A percentile compares a stretch with the other conserved stretches of the same genome.
These are phyloP conservation scores for Trichosporon sp. DNA, from an alignment of 1,284 basidiomycete species.

Conservation along the genomic window DNA sequence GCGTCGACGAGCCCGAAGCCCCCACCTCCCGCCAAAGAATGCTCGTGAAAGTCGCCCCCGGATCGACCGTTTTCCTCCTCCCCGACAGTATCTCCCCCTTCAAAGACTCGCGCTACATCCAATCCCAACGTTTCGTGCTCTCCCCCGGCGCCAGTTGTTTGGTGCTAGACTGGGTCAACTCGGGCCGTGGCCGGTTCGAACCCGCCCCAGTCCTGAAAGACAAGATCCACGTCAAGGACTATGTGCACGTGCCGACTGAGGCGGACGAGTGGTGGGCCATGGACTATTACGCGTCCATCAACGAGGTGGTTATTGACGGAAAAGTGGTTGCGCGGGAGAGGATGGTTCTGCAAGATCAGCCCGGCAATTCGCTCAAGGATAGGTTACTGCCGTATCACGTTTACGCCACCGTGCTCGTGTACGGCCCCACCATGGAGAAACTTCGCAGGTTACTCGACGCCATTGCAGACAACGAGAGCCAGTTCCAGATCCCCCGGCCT, in stretches of 20 bases:
- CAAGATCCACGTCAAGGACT: not conserved
- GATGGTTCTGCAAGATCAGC: constrained; percentile 30
- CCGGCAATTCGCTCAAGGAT: not conserved
- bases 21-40: constrained; percentile 57
- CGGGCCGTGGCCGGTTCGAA: constrained; percentile 63
- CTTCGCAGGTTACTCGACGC: constrained; percentile 39
- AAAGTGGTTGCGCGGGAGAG: constrained; percentile 30
- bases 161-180: constrained; percentile 88
- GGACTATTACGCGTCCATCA: constrained; percentile 76
- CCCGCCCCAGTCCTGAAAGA: not conserved
- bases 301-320: constrained; percentile 72
- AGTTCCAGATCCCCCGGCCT: constrained; percentile 47
- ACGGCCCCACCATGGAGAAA: constrained; percentile 45
- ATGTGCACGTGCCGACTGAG: constrained; percentile 10
- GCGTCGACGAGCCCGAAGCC: constrained; percentile 15
- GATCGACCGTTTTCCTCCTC: constrained; percentile 72
- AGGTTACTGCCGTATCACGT: constrained; percentile 53
- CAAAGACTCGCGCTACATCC: constrained; percentile 74
- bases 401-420: constrained; percentile 53
- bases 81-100: constrained; percentile 93
- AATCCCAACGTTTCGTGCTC: constrained; percentile 70
- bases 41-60: constrained; percentile 62
- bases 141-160: constrained; percentile 63
- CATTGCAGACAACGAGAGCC: constrained; percentile 36
- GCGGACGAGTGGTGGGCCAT: constrained; percentile 87